A percentile compares a stretch with the other conserved stretches of the same genome.
Conservation (phyloP, 2,329 filamentous ascomycete species). For the Aspergillus brasiliensis region DNA sequence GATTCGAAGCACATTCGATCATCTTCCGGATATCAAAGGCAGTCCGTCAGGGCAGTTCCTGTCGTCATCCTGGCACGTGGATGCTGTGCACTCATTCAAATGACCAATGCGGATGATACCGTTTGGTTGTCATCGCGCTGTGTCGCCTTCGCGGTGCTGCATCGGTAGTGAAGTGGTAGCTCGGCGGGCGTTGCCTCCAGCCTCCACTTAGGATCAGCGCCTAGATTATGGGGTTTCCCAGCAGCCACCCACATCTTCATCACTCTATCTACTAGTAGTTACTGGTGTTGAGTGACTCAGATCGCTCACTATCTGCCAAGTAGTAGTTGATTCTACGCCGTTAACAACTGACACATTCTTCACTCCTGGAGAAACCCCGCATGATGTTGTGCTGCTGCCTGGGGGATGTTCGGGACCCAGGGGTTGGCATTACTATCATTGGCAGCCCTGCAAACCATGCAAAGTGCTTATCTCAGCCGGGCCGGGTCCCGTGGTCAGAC, state of each 20-base stretch:
- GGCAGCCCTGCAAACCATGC: background rate
- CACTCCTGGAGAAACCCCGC: background rate
- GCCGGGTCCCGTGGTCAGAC: background rate
- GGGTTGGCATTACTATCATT: background rate
- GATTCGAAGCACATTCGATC: background rate
- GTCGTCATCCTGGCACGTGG: slow-evolving; percentile 14
- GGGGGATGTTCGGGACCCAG: background rate
- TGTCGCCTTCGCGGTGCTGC: background rate
- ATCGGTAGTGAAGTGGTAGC: background rate
- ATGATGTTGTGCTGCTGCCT: background rate
- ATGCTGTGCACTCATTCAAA: slow-evolving; percentile 2
- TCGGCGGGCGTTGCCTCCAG: slow-evolving; percentile 1
- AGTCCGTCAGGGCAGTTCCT: background rate
- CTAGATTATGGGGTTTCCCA: slow-evolving; percentile 11
- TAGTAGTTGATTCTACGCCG: background rate
- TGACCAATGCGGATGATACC: slow-evolving; percentile 13
- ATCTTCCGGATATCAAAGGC: background rate
- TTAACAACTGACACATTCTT: background rate
- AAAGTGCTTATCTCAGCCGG: background rate
- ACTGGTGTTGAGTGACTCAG: background rate
- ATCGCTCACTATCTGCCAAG: background rate
- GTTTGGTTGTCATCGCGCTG: background rate
- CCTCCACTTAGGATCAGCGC: slow-evolving; percentile 23
- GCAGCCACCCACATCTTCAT: background rate
- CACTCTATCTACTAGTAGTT: background rate